Base-by-base conservation (phyloP, 257 asterid genomes). In the Nicotiana noctiflora region DNA sequence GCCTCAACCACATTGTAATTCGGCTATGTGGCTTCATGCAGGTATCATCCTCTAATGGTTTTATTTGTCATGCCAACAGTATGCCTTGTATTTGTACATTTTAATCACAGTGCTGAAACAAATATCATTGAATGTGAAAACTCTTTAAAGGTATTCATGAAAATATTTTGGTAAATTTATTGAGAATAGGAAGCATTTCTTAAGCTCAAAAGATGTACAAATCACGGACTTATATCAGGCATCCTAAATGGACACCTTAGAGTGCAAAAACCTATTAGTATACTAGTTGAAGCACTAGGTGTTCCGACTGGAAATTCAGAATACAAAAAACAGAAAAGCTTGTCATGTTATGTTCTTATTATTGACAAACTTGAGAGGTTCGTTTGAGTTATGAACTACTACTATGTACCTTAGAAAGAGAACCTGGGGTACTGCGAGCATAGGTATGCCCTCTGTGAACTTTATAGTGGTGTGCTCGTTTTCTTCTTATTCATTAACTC, bases 11-110 rank as follows among this genome's bases (percentile, higher is more conserved):
- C 86, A 59, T 92, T n/a, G 79, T 86, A 29, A 94, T 96, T 77
- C 91, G 99, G 5, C 89, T 96, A n/a, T 96, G 99, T 76, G 98
- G 98, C 81, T 96, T 96, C 91, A 96, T 96, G 99, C 99, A 96
- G 97, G 99, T 92, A 87, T 12, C 56, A 40, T 40, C 76, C 31
- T 46, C 37, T 21, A 14, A 72, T 72, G 6, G 15, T 46, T 46
- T 46, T 72, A 23, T 72, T 72, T 13, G 8, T 34, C 29, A 18
- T 46, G 61, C 37, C 2, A 34, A 49, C 23, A 72, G 23, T 72
- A 49, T 23, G 60, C 19, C 19, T 9, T n/a, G 1, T 21, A 3
- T 72, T 44, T 4, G 57, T 5, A 40, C 37, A 19, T 70, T 19
- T 44, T 44, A 13, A 70, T 21, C 77, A 21, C 59, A 68, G 40